phyloP scores from a whole-genome alignment of 1,284 basidiomycete species.

The Cutaneotrichosporon cyanovorans region DNA sequence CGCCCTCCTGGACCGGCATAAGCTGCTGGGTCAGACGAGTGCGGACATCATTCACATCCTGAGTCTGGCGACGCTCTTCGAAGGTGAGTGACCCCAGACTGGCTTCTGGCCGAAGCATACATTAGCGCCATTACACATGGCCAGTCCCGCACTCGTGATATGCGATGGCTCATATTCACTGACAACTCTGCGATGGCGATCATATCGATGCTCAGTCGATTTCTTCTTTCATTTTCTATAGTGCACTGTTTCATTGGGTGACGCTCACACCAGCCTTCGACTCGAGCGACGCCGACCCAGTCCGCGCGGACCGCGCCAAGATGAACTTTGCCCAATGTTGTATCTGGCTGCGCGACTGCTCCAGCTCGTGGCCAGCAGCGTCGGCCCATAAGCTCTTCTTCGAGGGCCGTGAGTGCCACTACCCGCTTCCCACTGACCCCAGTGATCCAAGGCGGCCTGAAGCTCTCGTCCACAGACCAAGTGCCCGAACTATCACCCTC shows the following conservation, averaged over 20 bases:
- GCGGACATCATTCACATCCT: slow-evolving; percentile 40
- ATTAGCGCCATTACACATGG: too few species aligned
- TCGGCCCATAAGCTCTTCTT: slow-evolving; percentile 41
- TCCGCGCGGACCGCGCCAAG: slow-evolving; percentile 27
- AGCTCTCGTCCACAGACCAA: slow-evolving; percentile 14
- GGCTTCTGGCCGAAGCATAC: too few species aligned
- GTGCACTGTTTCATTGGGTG: too few species aligned
- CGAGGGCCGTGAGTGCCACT: too few species aligned
- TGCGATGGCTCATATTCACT: too few species aligned
- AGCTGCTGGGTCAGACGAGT: slow-evolving; percentile 30
- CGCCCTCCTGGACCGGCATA: slow-evolving; percentile 27
- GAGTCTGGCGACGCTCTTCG: slow-evolving; percentile 34
- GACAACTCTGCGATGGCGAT: too few species aligned
- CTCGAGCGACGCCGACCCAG: slow-evolving; percentile 17
- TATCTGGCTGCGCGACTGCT: slow-evolving; percentile 37
- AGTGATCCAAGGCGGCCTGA: slow-evolving; percentile 37
- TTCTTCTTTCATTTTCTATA: too few species aligned
- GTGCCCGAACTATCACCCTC: not conserved
- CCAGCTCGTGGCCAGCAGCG: slow-evolving; percentile 36
- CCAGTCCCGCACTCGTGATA: too few species aligned
- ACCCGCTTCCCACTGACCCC: too few species aligned
- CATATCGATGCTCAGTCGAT: too few species aligned
- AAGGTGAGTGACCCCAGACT: too few species aligned
- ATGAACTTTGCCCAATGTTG: slow-evolving; percentile 41
- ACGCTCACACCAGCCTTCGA: slow-evolving; percentile 19